These are phyloP conservation scores for Pseudogymnoascus sp. DNA, from an alignment of 2,329 filamentous ascomycete species.

Conservation along the genomic window DNA sequence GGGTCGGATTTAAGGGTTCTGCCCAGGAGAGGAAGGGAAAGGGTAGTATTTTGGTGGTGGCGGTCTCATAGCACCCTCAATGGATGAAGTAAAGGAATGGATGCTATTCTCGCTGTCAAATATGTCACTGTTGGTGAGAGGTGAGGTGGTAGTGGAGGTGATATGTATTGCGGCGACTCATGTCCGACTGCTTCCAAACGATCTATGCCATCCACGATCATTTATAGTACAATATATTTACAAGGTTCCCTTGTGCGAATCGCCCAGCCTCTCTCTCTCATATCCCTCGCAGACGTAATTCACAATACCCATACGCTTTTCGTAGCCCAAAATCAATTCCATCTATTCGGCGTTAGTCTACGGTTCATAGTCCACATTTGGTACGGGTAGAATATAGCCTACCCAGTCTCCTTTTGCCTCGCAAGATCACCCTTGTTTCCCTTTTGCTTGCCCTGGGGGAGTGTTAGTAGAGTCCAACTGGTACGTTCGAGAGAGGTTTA, in stretches of 20 bases:
- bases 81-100: background rate
- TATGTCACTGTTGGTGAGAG: background rate
- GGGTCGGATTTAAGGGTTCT: background rate
- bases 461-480: background rate
- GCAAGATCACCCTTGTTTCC: conserved; percentile 59
- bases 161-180: conserved; percentile 1
- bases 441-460: conserved; percentile 57
- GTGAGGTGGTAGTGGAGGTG: background rate
- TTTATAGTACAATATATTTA: conserved; percentile 5
- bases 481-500: background rate
- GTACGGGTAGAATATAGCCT: conserved; percentile 29
- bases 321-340: conserved; percentile 23
- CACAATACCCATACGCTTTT: background rate
- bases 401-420: conserved; percentile 75
- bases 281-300: background rate
- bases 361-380: background rate
- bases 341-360: conserved; percentile 21
- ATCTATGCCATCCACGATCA: background rate
- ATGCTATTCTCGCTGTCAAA: background rate
- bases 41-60: background rate
- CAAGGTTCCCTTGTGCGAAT: background rate
- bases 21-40: too few species aligned
- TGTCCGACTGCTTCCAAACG: background rate
- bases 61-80: background rate
- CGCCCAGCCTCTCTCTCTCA: background rate